Conservation (phyloP, 768 basidiomycete species). For the Hypholoma sublateritium region DNA sequence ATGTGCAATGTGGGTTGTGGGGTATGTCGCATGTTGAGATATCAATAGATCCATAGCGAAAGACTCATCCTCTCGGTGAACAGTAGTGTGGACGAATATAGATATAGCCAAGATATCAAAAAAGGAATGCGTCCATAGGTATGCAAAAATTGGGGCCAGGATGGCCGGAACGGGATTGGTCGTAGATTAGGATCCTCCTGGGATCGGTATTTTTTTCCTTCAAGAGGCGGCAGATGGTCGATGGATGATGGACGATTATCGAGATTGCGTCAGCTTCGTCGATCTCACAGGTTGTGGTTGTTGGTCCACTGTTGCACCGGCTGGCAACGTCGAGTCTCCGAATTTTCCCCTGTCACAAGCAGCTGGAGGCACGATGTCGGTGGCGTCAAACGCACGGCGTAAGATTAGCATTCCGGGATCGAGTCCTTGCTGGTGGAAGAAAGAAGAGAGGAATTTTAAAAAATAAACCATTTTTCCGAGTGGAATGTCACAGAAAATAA, state of each 20-base stretch:
- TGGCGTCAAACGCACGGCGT: conserved; percentile 2
- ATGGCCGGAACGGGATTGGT: not conserved
- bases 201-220: conserved; percentile 3
- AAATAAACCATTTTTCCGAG: conserved; percentile 27
- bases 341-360: conserved; percentile 4
- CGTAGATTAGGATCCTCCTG: not conserved
- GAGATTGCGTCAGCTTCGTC: conserved; percentile 1
- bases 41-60: conserved; percentile 6
- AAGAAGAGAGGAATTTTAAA: not conserved
- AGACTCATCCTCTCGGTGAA: conserved; percentile 2
- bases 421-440: not conserved
- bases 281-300: conserved; percentile 1
- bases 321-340: conserved; percentile 6
- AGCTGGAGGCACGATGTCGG: not conserved
- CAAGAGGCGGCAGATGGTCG: not conserved
- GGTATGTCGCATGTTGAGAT: conserved; percentile 10
- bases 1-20: not conserved
- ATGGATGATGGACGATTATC: conserved; percentile 6
- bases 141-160: conserved; percentile 2
- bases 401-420: not conserved
- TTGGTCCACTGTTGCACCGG: not conserved
- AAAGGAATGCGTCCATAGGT: conserved; percentile 2
- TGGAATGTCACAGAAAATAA: conserved; percentile 24
- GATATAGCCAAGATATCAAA: conserved; percentile 8
- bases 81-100: conserved; percentile 5